phyloP scores from a whole-genome alignment of 306 rosid genomes.

The Cicer cuneatum region DNA sequence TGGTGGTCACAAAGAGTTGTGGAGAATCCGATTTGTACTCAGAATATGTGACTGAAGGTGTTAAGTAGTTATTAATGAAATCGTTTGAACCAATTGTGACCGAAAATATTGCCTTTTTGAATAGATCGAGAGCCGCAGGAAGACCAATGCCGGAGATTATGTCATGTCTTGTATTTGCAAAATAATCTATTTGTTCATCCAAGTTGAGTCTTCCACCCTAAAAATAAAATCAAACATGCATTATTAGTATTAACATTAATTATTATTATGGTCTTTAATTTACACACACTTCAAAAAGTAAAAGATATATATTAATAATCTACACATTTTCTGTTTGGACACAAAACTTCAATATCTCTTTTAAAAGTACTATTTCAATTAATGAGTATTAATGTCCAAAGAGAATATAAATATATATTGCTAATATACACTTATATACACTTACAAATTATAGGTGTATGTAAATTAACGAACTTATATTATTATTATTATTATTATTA shows the following conservation, averaged over 20 bases:
- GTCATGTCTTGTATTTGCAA: conserved; percentile 70
- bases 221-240: conserved; percentile 13
- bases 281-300: no score
- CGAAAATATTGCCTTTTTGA: conserved; percentile 54
- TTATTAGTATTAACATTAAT: not conserved
- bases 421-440: no score
- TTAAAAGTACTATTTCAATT: no score
- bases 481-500: not conserved
- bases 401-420: no score
- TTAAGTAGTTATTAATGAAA: conserved; percentile 69
- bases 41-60: conserved; percentile 46
- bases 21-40: conserved; percentile 46
- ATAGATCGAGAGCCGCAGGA: conserved; percentile 48
- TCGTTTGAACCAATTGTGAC: conserved; percentile 75
- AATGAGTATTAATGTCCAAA: no score
- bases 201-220: conserved; percentile 71
- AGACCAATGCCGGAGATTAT: conserved; percentile 61
- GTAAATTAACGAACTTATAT: no score
- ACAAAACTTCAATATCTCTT: no score
- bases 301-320: no score
- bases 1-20: conserved; percentile 51
- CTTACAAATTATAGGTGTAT: no score
- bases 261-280: no score
- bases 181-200: conserved; percentile 67
- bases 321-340: no score